A percentile compares a stretch with the other conserved stretches of the same genome.
Evolutionary conservation across 2,329 filamentous ascomycete species (phyloP).

Genomic region (Microcyclospora tardicrescens): DNA sequence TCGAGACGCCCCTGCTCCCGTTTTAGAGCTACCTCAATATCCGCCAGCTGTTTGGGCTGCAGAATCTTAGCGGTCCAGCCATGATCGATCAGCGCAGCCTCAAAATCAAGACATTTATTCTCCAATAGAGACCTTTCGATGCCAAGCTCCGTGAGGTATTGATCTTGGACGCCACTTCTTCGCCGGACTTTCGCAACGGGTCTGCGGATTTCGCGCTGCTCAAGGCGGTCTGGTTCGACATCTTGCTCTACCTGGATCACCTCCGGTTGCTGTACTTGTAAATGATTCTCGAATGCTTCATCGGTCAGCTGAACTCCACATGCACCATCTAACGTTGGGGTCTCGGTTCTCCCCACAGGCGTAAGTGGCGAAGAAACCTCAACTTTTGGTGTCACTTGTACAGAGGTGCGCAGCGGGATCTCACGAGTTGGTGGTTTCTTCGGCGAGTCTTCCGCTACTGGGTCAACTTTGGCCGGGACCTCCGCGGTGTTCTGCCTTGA

Average conservation of each 20-base stretch:
- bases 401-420: neutral
- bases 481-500: slow-evolving; percentile 5
- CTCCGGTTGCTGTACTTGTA: slow-evolving; percentile 7
- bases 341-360: slow-evolving; percentile 8
- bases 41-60: slow-evolving; percentile 61
- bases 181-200: slow-evolving; percentile 33
- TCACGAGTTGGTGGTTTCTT: slow-evolving; percentile 6
- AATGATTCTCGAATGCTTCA: slow-evolving; percentile 13
- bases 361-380: slow-evolving; percentile 16
- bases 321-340: slow-evolving; percentile 3
- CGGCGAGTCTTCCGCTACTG: neutral
- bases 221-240: slow-evolving; percentile 8
- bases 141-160: slow-evolving; percentile 64
- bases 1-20: slow-evolving; percentile 82
- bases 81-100: slow-evolving; percentile 70
- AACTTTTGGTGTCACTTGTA: slow-evolving; percentile 4
- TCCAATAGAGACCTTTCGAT: slow-evolving; percentile 67
- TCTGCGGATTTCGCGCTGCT: slow-evolving; percentile 15
- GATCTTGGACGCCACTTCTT: slow-evolving; percentile 60
- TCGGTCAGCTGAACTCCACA: slow-evolving; percentile 12
- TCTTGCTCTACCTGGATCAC: neutral
- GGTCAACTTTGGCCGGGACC: slow-evolving; percentile 1
- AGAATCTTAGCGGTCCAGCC: slow-evolving; percentile 75
- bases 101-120: slow-evolving; percentile 65
- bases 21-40: slow-evolving; percentile 70